These are phyloP conservation scores for Leavenworthia alabamica DNA, from an alignment of 345 rosid genomes.

Conservation along the genomic window DNA sequence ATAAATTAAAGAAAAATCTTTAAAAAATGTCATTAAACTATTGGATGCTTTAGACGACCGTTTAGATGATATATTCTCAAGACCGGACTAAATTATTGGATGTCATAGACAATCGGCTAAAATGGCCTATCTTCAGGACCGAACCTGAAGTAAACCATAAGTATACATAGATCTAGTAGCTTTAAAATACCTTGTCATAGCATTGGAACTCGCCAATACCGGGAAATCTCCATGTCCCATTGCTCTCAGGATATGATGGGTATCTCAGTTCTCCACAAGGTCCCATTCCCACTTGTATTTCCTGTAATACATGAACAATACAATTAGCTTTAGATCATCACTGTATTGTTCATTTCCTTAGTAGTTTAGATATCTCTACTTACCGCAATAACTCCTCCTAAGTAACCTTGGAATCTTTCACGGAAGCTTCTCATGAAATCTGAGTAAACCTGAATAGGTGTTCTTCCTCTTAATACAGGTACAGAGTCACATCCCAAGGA, in stretches of 20 bases:
- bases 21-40: too few relatives aligned
- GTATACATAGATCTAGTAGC: not conserved
- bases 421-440: constrained; percentile 96
- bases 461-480: constrained; percentile 78
- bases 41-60: too few relatives aligned
- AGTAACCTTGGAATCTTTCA: constrained; percentile 54
- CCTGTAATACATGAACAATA: constrained; percentile 43
- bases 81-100: too few relatives aligned
- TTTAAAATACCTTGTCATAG: constrained; percentile 75
- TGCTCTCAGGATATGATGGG: constrained; percentile 93
- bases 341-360: not conserved
- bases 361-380: constrained; percentile 23
- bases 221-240: constrained; percentile 87
- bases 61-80: too few relatives aligned
- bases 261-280: constrained; percentile 94
- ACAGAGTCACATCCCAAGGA: constrained; percentile 84
- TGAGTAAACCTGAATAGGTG: constrained; percentile 82
- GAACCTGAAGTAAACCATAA: not conserved
- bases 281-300: constrained; percentile 96
- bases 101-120: too few relatives aligned
- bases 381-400: constrained; percentile 77
- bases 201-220: constrained; percentile 99
- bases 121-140: too few relatives aligned
- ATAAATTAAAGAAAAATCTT: too few relatives aligned
- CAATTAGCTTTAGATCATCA: not conserved